Percentiles rank a stretch among this genome's conserved stretches.
Conservation (phyloP, 257 asterid species). For the Mentha longifolia region DNA sequence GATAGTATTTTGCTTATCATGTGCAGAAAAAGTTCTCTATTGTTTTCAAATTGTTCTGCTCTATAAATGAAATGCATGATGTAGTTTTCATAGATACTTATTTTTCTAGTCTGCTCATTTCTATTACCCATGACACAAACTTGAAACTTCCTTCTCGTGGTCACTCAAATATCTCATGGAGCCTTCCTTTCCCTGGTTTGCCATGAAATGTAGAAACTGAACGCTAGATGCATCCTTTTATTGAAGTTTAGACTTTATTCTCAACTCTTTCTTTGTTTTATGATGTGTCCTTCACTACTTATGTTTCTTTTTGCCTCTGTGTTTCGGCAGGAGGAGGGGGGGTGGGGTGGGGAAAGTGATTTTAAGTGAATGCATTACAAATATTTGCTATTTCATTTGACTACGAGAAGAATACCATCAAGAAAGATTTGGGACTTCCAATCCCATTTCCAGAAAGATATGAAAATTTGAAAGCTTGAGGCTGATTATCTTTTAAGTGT, state of each 20-base stretch:
- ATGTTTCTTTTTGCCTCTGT: background rate
- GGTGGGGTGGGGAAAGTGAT: background rate
- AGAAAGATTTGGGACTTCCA: background rate
- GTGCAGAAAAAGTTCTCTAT: background rate
- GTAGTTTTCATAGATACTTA: conserved; percentile 13
- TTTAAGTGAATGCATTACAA: no score
- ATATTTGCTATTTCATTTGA: background rate
- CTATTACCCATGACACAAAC: background rate
- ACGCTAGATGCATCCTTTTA: background rate
- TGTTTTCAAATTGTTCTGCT: conserved; percentile 28
- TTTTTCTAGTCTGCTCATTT: conserved; percentile 10
- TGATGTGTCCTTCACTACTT: conserved; percentile 1
- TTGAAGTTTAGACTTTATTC: conserved; percentile 13
- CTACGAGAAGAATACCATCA: background rate
- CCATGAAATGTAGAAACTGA: background rate
- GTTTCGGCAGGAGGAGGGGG: background rate
- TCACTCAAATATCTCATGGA: conserved; percentile 16
- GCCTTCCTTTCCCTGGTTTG: conserved; percentile 8
- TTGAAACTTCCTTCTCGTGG: background rate
- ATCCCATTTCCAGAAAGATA: background rate
- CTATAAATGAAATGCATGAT: conserved; percentile 19
- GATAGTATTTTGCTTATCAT: conserved; percentile 18
- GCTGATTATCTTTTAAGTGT: background rate
- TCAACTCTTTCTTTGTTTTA: background rate
- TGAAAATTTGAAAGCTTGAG: conserved; percentile 11